Evolutionary conservation across 768 basidiomycete genomes (phyloP).

Genomic region (Russula ochroleuca): DNA sequence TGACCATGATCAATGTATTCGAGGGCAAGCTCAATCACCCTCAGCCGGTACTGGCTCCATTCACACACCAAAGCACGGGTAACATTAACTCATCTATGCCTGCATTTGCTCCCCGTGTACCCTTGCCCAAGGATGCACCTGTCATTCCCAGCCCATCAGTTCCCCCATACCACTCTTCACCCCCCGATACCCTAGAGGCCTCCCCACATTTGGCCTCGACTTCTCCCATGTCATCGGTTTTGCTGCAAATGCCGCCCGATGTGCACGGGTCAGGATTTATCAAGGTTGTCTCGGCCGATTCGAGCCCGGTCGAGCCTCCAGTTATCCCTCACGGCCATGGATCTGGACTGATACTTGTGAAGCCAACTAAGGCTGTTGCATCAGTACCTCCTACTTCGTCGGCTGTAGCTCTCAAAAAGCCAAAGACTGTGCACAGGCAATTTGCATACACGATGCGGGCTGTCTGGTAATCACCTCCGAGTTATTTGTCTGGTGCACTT

Average conservation of each 20-base stretch:
- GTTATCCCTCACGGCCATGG: constrained; percentile 20
- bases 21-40: constrained; percentile 80
- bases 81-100: constrained; percentile 29
- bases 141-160: constrained; percentile 23
- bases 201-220: constrained; percentile 32
- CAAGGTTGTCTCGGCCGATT: constrained; percentile 21
- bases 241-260: constrained; percentile 33
- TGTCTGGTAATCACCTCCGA: constrained; percentile 17
- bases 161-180: constrained; percentile 25
- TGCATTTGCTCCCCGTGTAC: constrained; percentile 27
- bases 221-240: constrained; percentile 33
- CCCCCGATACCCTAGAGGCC: constrained; percentile 33
- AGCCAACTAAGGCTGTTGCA: constrained; percentile 8
- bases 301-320: constrained; percentile 11
- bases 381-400: not conserved
- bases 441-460: constrained; percentile 22
- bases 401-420: constrained; percentile 12
- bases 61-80: constrained; percentile 23
- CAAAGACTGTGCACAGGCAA: constrained; percentile 22
- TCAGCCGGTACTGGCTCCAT: constrained; percentile 37
- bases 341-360: not conserved
- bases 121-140: constrained; percentile 25
- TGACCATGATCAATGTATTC: constrained; percentile 94
- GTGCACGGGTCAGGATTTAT: constrained; percentile 15
- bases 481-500: not conserved